Conservation (phyloP, 345 rosid species). For the Eucalyptus tenuipes region DNA sequence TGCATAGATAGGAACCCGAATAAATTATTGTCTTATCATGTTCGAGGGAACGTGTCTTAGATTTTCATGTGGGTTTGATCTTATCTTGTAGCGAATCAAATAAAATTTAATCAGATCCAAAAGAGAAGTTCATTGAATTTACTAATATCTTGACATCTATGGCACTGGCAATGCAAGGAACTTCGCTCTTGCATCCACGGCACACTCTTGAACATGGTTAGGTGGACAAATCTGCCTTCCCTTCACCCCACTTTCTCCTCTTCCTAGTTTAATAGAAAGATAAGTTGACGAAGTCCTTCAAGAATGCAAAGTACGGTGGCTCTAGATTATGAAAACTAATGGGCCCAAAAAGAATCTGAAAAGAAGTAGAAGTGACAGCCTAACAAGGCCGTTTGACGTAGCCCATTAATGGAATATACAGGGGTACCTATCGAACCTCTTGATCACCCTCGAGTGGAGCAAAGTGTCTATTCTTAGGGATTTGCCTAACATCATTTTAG, state of each 20-base stretch:
- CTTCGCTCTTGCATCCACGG: not conserved
- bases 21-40: not conserved
- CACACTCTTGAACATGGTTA: not conserved
- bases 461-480: not conserved
- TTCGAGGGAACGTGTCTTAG: rapidly evolving
- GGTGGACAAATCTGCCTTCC: not conserved
- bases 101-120: not conserved
- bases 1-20: not conserved
- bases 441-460: not conserved
- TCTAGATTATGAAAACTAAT: not conserved
- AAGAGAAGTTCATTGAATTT: not conserved
- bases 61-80: not conserved
- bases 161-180: not conserved
- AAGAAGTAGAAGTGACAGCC: not conserved
- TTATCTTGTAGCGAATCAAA: not conserved
- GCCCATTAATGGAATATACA: not conserved
- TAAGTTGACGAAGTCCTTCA: not conserved
- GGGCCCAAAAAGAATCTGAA: not conserved
- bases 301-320: not conserved
- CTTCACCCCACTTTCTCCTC: not conserved
- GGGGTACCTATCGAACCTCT: not conserved
- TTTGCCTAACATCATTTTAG: not conserved
- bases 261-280: not conserved
- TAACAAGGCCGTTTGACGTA: not conserved
- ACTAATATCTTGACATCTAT: not conserved